phyloP scores from a whole-genome alignment of 2,329 filamentous ascomycete genomes.

The Ophiosphaerella herpotricha region DNA sequence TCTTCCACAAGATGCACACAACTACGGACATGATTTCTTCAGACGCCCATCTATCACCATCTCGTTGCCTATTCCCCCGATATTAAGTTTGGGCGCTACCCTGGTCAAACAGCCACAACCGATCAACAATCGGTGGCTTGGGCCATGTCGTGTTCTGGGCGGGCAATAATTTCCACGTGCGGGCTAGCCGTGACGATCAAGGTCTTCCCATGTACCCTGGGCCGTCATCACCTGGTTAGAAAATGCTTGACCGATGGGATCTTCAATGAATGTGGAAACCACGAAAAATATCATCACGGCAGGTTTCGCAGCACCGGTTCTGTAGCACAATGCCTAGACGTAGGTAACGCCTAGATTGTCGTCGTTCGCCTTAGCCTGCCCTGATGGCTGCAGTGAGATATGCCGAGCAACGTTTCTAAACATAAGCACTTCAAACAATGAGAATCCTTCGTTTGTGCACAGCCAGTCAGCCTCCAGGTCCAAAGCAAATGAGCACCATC shows the following conservation, averaged over 20 bases:
- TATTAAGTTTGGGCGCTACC: background rate
- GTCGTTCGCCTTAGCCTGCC: background rate
- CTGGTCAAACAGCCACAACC: background rate
- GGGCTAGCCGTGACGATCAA: slow-evolving; percentile 4
- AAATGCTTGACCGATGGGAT: background rate
- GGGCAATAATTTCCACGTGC: slow-evolving; percentile 4
- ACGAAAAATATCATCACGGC: too few relatives aligned
- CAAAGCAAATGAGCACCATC: background rate
- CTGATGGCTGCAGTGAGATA: background rate
- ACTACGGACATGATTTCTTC: too few relatives aligned
- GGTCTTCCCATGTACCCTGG: slow-evolving; percentile 7
- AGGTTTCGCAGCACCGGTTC: too few relatives aligned
- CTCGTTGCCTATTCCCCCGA: too few relatives aligned
- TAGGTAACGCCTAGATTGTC: background rate
- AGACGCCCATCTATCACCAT: too few relatives aligned
- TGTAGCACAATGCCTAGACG: too few relatives aligned
- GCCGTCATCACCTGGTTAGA: slow-evolving; percentile 12
- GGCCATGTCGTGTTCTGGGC: background rate
- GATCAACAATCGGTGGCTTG: background rate
- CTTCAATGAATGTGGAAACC: background rate
- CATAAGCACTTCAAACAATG: background rate
- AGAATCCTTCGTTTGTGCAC: background rate
- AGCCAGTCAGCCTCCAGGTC: too few relatives aligned
- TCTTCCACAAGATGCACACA: too few relatives aligned
- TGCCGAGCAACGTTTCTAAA: slow-evolving; percentile 9